Evolutionary conservation across 1,284 basidiomycete genomes (phyloP).

Genomic region (Volvariella surrecta): DNA sequence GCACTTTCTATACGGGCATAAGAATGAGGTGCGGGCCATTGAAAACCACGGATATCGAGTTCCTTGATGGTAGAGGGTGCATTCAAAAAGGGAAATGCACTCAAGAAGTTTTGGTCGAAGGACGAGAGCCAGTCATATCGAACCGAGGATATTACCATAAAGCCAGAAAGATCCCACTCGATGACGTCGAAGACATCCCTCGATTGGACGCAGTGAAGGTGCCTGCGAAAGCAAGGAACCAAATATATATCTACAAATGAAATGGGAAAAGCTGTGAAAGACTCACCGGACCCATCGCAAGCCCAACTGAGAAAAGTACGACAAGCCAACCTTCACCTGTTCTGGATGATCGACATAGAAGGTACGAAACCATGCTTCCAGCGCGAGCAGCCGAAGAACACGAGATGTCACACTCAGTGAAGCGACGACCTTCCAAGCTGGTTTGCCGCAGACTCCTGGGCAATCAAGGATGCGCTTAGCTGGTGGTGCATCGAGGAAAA

Average conservation of each 20-base stretch:
- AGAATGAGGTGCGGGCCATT: conserved; percentile 23
- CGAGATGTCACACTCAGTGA: conserved; percentile 20
- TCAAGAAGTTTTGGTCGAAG: conserved; percentile 9
- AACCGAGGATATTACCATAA: conserved; percentile 16
- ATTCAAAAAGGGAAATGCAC: conserved; percentile 16
- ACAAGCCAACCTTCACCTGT: conserved; percentile 13
- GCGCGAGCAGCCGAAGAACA: conserved; percentile 16
- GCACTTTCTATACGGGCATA: conserved; percentile 15
- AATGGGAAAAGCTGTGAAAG: background rate
- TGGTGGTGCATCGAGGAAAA: conserved; percentile 2
- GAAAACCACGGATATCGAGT: conserved; percentile 22
- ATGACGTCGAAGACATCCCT: conserved; percentile 6
- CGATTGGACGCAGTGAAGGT: conserved; percentile 20
- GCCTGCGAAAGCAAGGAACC: conserved; percentile 11
- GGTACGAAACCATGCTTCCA: conserved; percentile 22
- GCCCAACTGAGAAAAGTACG: conserved; percentile 18
- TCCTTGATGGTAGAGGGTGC: conserved; percentile 16
- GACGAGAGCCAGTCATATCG: conserved; percentile 21
- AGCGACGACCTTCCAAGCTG: conserved; percentile 18
- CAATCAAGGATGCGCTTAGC: background rate
- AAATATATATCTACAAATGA: background rate
- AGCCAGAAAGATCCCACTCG: conserved; percentile 20
- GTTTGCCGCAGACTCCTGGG: conserved; percentile 13
- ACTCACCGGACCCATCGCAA: conserved; percentile 20
- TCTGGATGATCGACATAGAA: conserved; percentile 15